Percentiles rank a stretch among this genome's conserved stretches.
Evolutionary conservation across 768 basidiomycete species (phyloP).

Genomic region (Dentipellis sp.): DNA sequence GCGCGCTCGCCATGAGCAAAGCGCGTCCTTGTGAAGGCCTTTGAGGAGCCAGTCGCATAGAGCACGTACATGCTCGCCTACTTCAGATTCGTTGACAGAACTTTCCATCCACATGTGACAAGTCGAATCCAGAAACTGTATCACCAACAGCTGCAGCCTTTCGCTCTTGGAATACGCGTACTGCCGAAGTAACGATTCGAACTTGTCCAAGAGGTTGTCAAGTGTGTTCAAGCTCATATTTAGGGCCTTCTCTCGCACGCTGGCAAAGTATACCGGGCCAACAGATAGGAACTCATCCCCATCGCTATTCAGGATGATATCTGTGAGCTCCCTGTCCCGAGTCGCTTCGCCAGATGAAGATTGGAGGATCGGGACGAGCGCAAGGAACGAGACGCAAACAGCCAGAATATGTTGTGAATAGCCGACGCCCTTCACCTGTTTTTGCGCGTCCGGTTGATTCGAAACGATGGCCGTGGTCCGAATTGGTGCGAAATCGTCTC

Average conservation of each 20-base stretch:
- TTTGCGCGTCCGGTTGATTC: constrained; percentile 22
- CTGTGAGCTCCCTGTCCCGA: constrained; percentile 51
- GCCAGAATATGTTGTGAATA: constrained; percentile 31
- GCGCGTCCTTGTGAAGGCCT: constrained; percentile 29
- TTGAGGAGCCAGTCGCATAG: constrained; percentile 49
- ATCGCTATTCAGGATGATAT: constrained; percentile 39
- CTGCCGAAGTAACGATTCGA: constrained; percentile 40
- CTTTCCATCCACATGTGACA: constrained; percentile 45
- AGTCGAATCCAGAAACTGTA: constrained; percentile 61
- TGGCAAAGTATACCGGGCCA: constrained; percentile 44
- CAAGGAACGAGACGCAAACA: constrained; percentile 50
- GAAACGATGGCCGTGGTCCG: constrained; percentile 28
- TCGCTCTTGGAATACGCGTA: constrained; percentile 52
- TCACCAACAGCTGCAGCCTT: constrained; percentile 38
- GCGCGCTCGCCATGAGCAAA: constrained; percentile 60
- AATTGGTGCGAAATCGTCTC: constrained; percentile 51
- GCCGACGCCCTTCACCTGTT: constrained; percentile 19
- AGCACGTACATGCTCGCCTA: constrained; percentile 34
- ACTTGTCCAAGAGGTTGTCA: constrained; percentile 40
- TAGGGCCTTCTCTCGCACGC: constrained; percentile 46
- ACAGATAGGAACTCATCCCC: constrained; percentile 51
- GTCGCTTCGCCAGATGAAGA: constrained; percentile 48
- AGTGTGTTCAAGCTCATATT: constrained; percentile 42
- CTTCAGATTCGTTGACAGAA: constrained; percentile 14
- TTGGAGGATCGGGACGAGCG: constrained; percentile 55